Base-by-base conservation (phyloP, 139 green algal genomes). In the Nannochloris sp. region DNA sequence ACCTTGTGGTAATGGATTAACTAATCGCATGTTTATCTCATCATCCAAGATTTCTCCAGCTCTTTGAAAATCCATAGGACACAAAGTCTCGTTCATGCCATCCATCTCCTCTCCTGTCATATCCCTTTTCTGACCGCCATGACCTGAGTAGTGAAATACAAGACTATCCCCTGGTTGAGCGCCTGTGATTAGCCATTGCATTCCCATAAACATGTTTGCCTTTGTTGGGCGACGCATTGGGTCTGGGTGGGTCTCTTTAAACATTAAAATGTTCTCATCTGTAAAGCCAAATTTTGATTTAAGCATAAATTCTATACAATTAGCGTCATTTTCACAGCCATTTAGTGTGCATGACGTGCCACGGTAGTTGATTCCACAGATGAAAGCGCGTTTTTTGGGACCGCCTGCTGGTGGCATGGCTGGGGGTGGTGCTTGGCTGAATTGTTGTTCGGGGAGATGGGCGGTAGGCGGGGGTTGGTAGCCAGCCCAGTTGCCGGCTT, bases 71-170 rank as follows among this genome's bases (percentile, higher is more conserved):
- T 84, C 76, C 25, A 67, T 54, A 19, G 76, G 77, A 54, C 64
- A 74, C 3, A 86, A 35, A 30, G 85, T 93, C 65, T 93, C 87
- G 46, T 92, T 89, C 54, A 82, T 74, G 23, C 87, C 87, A 74
- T 92, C 85, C 3, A 61, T 23, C 71, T 95, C 87, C 32, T 95
- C 82, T 4, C 87, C 87, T 19, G n/a, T 74, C 12, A 63, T 71
- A 71, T 92, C 87, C 2, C 44, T 12, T 62, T 84, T 46, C 69
- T 93, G 87, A 3, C 67, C 80, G 48, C 87, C 87, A 64, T 95
- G 87, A 13, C 87, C 82, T 24, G 69, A 84, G 59, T 83, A 95
- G 70, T 90, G 83, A 72, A 94, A 93, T 67, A 95, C 82, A 6
- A 94, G 77, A 3, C 64, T 83, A 71, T 91, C 83, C 7, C 87